Evolutionary conservation across 164 flowering plant genomes (phyloP).

Genomic region (Macadamia tetraphylla): DNA sequence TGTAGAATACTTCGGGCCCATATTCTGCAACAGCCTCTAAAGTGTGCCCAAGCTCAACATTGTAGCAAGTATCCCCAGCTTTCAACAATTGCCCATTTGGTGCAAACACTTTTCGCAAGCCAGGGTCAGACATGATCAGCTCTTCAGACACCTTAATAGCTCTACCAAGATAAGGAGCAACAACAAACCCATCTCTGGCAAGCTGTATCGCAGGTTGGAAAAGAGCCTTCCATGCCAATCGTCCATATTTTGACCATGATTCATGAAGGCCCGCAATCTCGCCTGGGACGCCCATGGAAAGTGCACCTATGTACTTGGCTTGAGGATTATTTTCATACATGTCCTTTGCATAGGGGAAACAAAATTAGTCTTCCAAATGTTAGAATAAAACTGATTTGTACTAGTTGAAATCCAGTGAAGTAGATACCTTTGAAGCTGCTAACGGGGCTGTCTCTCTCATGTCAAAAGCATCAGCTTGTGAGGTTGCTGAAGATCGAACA

Average conservation of each 20-base stretch:
- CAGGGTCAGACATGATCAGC: slow-evolving; percentile 53
- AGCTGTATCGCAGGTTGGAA: slow-evolving; percentile 73
- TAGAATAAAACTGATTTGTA: too few species aligned
- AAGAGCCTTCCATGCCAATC: slow-evolving; percentile 66
- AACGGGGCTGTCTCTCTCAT: slow-evolving; percentile 87
- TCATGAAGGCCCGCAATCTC: slow-evolving; percentile 86
- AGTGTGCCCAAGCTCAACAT: slow-evolving; percentile 56
- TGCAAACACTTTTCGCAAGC: slow-evolving; percentile 61
- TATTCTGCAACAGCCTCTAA: slow-evolving; percentile 62
- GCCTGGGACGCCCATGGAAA: slow-evolving; percentile 89
- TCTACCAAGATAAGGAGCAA: slow-evolving; percentile 46
- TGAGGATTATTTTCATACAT: slow-evolving; percentile 60
- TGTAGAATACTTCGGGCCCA: slow-evolving; percentile 76
- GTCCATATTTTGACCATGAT: slow-evolving; percentile 77
- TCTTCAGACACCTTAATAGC: slow-evolving; percentile 11
- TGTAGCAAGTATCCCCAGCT: slow-evolving; percentile 72
- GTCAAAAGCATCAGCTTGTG: slow-evolving; percentile 53
- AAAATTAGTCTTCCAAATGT: neutral
- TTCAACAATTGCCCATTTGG: slow-evolving; percentile 59
- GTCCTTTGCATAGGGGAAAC: slow-evolving; percentile 33
- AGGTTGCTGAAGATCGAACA: slow-evolving; percentile 44
- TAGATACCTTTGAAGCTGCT: slow-evolving; percentile 71
- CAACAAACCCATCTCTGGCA: slow-evolving; percentile 64
- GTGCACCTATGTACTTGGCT: slow-evolving; percentile 52
- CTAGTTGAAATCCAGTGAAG: too few species aligned